Evolutionary conservation across 2,329 filamentous ascomycete genomes (phyloP).

Genomic region (Colletotrichum shisoi): DNA sequence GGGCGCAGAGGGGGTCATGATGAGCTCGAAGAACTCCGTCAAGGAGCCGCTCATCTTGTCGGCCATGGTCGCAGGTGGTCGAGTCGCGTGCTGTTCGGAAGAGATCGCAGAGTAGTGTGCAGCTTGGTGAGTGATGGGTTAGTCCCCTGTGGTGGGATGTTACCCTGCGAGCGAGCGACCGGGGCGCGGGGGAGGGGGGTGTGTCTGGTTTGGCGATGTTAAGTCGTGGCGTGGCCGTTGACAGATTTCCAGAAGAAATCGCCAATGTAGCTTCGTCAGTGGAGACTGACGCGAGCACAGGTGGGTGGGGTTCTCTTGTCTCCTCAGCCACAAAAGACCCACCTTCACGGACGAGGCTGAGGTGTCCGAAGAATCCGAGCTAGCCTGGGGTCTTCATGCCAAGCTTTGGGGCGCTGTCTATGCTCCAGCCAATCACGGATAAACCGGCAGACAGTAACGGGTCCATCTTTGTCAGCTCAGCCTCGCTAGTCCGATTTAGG

Average conservation of each 20-base stretch:
- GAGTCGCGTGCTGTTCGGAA: neutral
- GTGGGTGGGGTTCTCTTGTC: constrained; percentile 13
- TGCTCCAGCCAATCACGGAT: constrained; percentile 26
- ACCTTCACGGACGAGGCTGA: constrained; percentile 25
- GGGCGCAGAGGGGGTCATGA: constrained; percentile 67
- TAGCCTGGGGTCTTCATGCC: constrained; percentile 18
- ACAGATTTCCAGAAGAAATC: constrained; percentile 39
- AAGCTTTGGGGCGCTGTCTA: constrained; percentile 32
- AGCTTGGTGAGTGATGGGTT: neutral
- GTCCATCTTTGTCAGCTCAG: constrained; percentile 36
- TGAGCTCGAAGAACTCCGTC: constrained; percentile 56
- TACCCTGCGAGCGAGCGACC: constrained; percentile 31
- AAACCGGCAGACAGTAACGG: constrained; percentile 21
- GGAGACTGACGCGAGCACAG: constrained; percentile 9
- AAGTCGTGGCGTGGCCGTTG: constrained; percentile 35
- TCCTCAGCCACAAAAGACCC: constrained; percentile 17
- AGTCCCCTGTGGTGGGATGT: neutral
- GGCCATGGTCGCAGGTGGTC: constrained; percentile 14
- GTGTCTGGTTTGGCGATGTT: constrained; percentile 10
- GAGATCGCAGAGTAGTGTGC: neutral
- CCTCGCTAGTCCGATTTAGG: constrained; percentile 38
- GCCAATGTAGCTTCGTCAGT: constrained; percentile 18
- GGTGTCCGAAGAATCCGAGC: constrained; percentile 15
- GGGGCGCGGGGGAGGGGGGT: neutral
- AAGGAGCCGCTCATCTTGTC: constrained; percentile 52